These are phyloP conservation scores for Penicillium crustosum DNA, from an alignment of 2,329 filamentous ascomycete species.

Conservation along the genomic window DNA sequence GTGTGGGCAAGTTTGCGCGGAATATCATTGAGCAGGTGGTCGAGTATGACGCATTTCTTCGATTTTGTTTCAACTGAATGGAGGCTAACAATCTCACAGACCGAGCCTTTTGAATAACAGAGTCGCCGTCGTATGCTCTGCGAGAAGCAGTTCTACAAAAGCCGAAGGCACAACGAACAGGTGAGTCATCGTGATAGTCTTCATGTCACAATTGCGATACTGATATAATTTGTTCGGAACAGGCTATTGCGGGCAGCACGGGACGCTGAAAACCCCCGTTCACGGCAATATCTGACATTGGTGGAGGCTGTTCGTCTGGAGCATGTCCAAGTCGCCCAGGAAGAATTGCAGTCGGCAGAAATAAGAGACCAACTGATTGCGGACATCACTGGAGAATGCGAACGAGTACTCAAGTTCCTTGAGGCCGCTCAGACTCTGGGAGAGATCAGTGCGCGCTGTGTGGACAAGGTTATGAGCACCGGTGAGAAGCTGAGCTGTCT, in stretches of 20 bases:
- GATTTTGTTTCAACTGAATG: background rate
- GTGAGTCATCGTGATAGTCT: slow-evolving; percentile 54
- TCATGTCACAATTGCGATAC: slow-evolving; percentile 7
- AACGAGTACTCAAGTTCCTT: slow-evolving; percentile 72
- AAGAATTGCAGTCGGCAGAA: slow-evolving; percentile 58
- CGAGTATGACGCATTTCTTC: slow-evolving; percentile 44
- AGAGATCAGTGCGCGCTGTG: slow-evolving; percentile 74
- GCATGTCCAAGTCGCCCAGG: slow-evolving; percentile 71
- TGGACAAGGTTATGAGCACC: slow-evolving; percentile 88
- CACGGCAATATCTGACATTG: slow-evolving; percentile 66
- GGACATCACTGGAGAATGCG: slow-evolving; percentile 76
- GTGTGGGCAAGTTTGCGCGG: slow-evolving; percentile 87
- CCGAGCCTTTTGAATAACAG: slow-evolving; percentile 65
- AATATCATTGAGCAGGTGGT: slow-evolving; percentile 74
- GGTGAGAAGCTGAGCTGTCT: slow-evolving; percentile 94
- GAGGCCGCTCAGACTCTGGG: slow-evolving; percentile 60
- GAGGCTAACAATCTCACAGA: slow-evolving; percentile 39
- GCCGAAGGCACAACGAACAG: slow-evolving; percentile 92
- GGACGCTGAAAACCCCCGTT: slow-evolving; percentile 49
- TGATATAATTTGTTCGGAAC: background rate
- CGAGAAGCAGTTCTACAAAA: slow-evolving; percentile 91
- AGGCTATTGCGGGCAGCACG: slow-evolving; percentile 51
- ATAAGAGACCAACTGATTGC: slow-evolving; percentile 60
- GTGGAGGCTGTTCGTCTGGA: slow-evolving; percentile 80
- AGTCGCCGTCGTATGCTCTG: slow-evolving; percentile 92